These are phyloP conservation scores for Cladosporium sp. DNA, from an alignment of 2,329 filamentous ascomycete species.

Conservation along the genomic window DNA sequence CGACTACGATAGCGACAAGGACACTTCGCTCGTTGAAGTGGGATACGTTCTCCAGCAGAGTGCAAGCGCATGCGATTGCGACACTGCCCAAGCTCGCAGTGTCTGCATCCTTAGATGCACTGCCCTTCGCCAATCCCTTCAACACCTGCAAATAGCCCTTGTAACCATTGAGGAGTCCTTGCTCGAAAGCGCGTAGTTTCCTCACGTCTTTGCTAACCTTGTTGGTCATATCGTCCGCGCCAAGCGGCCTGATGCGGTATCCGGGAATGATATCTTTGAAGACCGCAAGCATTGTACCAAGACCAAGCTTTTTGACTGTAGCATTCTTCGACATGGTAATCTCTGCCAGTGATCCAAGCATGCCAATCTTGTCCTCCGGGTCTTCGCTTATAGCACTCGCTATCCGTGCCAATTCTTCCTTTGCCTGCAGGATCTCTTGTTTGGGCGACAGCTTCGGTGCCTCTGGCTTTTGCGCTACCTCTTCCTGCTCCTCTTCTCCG, in stretches of 20 bases:
- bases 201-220: conserved; percentile 92
- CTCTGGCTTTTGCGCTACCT: conserved; percentile 40
- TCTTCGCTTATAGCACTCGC: conserved; percentile 81
- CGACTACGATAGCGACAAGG: conserved; percentile 78
- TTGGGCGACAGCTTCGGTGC: conserved; percentile 60
- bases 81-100: conserved; percentile 56
- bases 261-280: conserved; percentile 97
- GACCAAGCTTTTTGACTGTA: conserved; percentile 76
- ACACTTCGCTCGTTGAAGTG: conserved; percentile 97
- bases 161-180: conserved; percentile 79
- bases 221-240: conserved; percentile 67
- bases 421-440: conserved; percentile 78
- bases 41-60: conserved; percentile 72
- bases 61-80: conserved; percentile 82
- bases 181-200: conserved; percentile 77
- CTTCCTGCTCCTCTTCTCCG: conserved; percentile 44
- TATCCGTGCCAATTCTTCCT: conserved; percentile 85
- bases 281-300: conserved; percentile 81
- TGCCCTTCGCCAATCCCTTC: conserved; percentile 59
- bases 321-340: conserved; percentile 66
- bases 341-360: conserved; percentile 72
- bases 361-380: conserved; percentile 81
- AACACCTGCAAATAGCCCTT: conserved; percentile 78
- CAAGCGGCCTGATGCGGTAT: conserved; percentile 82
- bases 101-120: conserved; percentile 38